Evolutionary conservation across 2,329 filamentous ascomycete genomes (phyloP), one percentile per base, ranked within the genome.

Genomic region (Paecilomyces niveus): DNA sequence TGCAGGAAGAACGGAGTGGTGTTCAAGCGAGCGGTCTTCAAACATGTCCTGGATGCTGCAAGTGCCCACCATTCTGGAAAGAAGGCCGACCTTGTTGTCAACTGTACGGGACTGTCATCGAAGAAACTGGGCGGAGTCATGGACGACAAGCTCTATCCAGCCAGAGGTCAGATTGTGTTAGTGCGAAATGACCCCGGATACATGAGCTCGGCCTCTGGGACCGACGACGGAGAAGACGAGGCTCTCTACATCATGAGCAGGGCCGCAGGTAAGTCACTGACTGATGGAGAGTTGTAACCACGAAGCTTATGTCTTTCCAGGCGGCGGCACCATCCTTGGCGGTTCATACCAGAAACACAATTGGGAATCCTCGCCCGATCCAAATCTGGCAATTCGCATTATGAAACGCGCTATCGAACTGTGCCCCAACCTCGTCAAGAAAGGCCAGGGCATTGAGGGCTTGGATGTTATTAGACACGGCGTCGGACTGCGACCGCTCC

Each of bases 261-360:
- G 29, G 89, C 92, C 1, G 71, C 71, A 54, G 74, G 71, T 71
- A 63, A 10, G 63, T 61, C 35, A 13, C 24, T 54, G 31, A 29
- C 3, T 22, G n/a, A 18, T 5, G 15, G 22, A 56, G 15, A 13
- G 5, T 3, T 32, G 4, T 10, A 18, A 11, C 31, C 8, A 45
- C 51, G 15, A 51, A 11, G 49, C 31, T 59, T 62, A 54, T 63
- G 49, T n/a, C 4, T 13, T 53, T 22, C 0, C 55, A 70, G 83
- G 86, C n/a, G 92, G 92, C 21, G 92, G 92, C 10, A 94, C 90
- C 0, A 81, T 96, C 50, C 78, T 96, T 2, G 92, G 92, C n/a
- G 92, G 92, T 2, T 93, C 87, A 53, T 89, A 95, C 67, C 87
- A 92, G 71, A 84, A 88, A 66, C 82, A 86, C 29, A 88, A 86